Conservation (phyloP, 495 filamentous ascomycete species). For the Aspergillus coremiiformis region DNA sequence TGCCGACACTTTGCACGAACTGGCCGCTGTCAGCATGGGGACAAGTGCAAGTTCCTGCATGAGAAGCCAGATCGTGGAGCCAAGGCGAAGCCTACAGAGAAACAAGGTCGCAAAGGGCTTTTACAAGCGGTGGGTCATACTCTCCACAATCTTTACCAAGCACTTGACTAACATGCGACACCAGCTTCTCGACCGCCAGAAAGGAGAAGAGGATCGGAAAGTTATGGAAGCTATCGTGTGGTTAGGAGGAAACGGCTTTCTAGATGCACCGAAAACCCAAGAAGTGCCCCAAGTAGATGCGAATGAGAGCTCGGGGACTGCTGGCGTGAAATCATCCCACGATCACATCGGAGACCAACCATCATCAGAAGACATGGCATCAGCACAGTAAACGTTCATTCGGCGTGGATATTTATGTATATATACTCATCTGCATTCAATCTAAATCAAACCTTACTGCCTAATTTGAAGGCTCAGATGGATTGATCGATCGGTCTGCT, state of each 20-base stretch:
- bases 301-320: neutral
- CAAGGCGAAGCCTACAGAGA: constrained; percentile 28
- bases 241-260: constrained; percentile 36
- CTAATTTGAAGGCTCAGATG: neutral
- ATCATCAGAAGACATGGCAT: neutral
- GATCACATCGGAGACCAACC: neutral
- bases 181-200: constrained; percentile 43
- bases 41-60: constrained; percentile 42
- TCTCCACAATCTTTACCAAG: neutral
- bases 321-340: neutral
- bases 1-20: constrained; percentile 43
- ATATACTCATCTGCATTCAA: neutral
- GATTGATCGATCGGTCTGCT: neutral
- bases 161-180: neutral
- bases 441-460: neutral
- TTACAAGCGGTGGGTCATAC: constrained; percentile 43
- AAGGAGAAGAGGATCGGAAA: constrained; percentile 35
- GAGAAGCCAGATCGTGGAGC: constrained; percentile 26
- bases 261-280: constrained; percentile 3
- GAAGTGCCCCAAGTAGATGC: neutral
- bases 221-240: constrained; percentile 39
- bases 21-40: constrained; percentile 40
- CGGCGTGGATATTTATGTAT: neutral
- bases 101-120: constrained; percentile 39
- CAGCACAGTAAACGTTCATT: neutral